These are phyloP conservation scores for Cladophialophora bantiana DNA, from an alignment of 2,329 filamentous ascomycete species.

Conservation along the genomic window DNA sequence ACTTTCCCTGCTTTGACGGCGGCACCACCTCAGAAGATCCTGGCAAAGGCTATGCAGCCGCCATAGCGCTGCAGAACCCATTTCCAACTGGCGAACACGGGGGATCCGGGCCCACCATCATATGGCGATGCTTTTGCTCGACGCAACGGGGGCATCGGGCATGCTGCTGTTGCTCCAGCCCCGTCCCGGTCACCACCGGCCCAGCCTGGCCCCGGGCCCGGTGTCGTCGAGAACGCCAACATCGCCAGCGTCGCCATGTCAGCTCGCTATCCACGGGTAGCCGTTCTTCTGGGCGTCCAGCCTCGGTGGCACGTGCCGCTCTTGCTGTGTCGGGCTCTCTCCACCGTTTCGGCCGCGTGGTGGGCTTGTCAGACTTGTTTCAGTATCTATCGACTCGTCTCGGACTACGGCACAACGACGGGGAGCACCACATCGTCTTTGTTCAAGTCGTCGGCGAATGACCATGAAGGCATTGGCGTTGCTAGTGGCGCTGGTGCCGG, in stretches of 20 bases:
- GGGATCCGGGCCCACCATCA: slow-evolving; percentile 12
- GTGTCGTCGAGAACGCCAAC: neutral
- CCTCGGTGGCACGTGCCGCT: slow-evolving; percentile 75
- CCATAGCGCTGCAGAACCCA: slow-evolving; percentile 34
- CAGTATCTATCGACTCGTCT: slow-evolving; percentile 53
- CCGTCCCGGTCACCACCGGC: neutral
- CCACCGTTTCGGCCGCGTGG: slow-evolving; percentile 72
- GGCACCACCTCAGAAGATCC: neutral
- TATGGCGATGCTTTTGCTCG: slow-evolving; percentile 12
- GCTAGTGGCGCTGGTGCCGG: neutral
- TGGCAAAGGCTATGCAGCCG: slow-evolving; percentile 33
- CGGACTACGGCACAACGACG: slow-evolving; percentile 43
- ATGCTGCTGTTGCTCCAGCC: neutral
- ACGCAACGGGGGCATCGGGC: neutral
- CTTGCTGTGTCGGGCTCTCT: slow-evolving; percentile 74
- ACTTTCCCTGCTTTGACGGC: neutral
- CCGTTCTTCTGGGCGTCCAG: slow-evolving; percentile 77
- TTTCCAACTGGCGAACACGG: slow-evolving; percentile 33
- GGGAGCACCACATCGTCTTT: neutral
- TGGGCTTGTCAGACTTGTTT: slow-evolving; percentile 72
- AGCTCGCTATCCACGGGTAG: slow-evolving; percentile 75
- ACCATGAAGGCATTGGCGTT: neutral
- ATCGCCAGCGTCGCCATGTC: slow-evolving; percentile 30
- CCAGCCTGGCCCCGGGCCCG: neutral
- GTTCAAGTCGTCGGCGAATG: neutral